A percentile compares a stretch with the other conserved stretches of the same genome.
Conservation (phyloP, 192 early-diverging fungal species). For the Pecoramyces ruminantium region DNA sequence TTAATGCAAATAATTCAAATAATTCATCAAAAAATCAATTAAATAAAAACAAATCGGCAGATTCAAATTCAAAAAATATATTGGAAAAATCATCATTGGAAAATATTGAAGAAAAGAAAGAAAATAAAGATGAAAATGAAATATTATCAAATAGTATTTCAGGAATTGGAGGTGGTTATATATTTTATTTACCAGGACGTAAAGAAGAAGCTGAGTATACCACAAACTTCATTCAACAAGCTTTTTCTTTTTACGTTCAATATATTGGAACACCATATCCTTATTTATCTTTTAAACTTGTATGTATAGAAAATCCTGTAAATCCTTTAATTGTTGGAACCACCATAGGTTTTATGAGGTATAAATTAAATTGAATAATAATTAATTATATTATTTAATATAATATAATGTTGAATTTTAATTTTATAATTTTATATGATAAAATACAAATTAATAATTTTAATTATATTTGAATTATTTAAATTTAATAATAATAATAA, state of each 20-base stretch:
- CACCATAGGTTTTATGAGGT: constrained; percentile 60
- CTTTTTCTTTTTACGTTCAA: constrained; percentile 68
- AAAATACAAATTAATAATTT: too few relatives aligned
- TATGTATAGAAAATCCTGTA: constrained; percentile 71
- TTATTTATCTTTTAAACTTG: constrained; percentile 56
- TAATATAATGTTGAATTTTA: too few relatives aligned
- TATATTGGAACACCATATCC: constrained; percentile 77
- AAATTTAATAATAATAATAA: too few relatives aligned
- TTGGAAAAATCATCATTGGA: not conserved
- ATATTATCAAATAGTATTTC: constrained; percentile 6
- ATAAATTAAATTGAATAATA: too few relatives aligned
- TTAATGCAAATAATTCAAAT: not conserved
- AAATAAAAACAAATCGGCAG: not conserved
- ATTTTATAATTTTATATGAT: too few relatives aligned
- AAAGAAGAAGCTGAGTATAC: constrained; percentile 43
- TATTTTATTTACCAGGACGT: constrained; percentile 46
- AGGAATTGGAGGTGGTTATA: constrained; percentile 40
- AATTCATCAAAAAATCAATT: not conserved
- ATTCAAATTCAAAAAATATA: not conserved
- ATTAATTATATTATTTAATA: too few relatives aligned
- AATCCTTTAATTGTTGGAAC: constrained; percentile 54
- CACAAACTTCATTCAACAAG: constrained; percentile 37
- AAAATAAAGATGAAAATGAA: constrained; percentile 3
- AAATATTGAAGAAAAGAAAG: not conserved
- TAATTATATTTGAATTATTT: too few relatives aligned